phyloP scores from a whole-genome alignment of 2,329 filamentous ascomycete species.

The Colletotrichum lupini region DNA sequence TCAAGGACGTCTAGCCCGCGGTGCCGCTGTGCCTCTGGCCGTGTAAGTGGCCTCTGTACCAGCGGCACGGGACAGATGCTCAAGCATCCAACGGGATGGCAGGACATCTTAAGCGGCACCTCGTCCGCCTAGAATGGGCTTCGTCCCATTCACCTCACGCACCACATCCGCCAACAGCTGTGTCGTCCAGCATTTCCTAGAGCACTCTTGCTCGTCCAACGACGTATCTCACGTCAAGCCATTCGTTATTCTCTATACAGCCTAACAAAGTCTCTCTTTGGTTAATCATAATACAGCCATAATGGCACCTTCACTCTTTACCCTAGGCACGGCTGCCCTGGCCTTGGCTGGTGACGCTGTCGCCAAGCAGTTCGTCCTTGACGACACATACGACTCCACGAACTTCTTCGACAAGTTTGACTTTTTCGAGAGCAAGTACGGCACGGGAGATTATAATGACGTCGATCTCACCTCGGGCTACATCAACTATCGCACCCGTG shows the following conservation, averaged over 20 bases:
- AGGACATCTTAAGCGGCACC: constrained; percentile 25
- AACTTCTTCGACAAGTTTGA: constrained; percentile 63
- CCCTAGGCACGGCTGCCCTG: constrained; percentile 51
- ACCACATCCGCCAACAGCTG: constrained; percentile 15
- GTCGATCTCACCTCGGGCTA: constrained; percentile 73
- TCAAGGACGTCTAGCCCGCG: neutral
- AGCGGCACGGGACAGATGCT: neutral
- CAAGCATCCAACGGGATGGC: neutral
- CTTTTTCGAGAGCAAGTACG: constrained; percentile 48
- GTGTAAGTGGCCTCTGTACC: constrained; percentile 3
- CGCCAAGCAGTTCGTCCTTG: constrained; percentile 49
- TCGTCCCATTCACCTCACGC: constrained; percentile 10
- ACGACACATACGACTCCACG: constrained; percentile 50
- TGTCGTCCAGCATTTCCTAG: constrained; percentile 35
- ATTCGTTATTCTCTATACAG: constrained; percentile 43
- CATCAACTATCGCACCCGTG: constrained; percentile 62
- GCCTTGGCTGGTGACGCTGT: constrained; percentile 47
- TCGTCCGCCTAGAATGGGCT: neutral
- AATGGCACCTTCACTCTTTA: constrained; percentile 55
- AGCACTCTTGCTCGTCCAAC: constrained; percentile 50
- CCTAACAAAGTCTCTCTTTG: constrained; percentile 41
- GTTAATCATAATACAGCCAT: constrained; percentile 39
- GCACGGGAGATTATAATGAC: constrained; percentile 36
- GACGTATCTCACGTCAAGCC: constrained; percentile 59
- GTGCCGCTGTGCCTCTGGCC: neutral